Evolutionary conservation across 2,329 filamentous ascomycete genomes (phyloP).

Genomic region (Whalleya microplaca): DNA sequence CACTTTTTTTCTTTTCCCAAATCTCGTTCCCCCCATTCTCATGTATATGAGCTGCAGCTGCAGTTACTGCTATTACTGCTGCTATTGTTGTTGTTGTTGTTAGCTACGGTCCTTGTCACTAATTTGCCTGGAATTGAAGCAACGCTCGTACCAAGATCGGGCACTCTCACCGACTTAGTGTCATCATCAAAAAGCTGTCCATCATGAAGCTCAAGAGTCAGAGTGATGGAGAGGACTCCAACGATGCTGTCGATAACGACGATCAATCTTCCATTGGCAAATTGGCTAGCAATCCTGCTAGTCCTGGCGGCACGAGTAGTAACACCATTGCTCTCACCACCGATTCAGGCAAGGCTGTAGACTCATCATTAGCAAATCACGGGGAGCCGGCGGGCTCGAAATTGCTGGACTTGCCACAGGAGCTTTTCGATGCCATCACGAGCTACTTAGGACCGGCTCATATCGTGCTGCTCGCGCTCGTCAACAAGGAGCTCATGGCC

Average conservation of each 20-base stretch:
- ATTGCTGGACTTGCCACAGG: constrained; percentile 30
- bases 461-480: constrained; percentile 28
- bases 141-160: constrained; percentile 18
- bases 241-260: constrained; percentile 12
- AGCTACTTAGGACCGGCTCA: constrained; percentile 23
- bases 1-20: not conserved
- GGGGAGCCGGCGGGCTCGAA: constrained; percentile 1
- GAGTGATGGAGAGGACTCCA: constrained; percentile 2
- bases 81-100: not conserved
- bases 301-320: constrained; percentile 7
- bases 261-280: constrained; percentile 19
- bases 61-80: not conserved
- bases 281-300: constrained; percentile 5
- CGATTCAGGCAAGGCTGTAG: not conserved
- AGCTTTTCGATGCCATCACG: constrained; percentile 31
- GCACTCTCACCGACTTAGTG: constrained; percentile 9
- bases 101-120: not conserved
- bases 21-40: not conserved
- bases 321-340: constrained; percentile 2
- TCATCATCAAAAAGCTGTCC: constrained; percentile 22
- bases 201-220: constrained; percentile 11
- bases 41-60: not conserved
- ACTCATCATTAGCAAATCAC: not conserved
- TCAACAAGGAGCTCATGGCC: constrained; percentile 30
- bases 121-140: constrained; percentile 10